Conservation (phyloP, 352 stramenopile genomes). For the Globisporangium cederbergense region DNA sequence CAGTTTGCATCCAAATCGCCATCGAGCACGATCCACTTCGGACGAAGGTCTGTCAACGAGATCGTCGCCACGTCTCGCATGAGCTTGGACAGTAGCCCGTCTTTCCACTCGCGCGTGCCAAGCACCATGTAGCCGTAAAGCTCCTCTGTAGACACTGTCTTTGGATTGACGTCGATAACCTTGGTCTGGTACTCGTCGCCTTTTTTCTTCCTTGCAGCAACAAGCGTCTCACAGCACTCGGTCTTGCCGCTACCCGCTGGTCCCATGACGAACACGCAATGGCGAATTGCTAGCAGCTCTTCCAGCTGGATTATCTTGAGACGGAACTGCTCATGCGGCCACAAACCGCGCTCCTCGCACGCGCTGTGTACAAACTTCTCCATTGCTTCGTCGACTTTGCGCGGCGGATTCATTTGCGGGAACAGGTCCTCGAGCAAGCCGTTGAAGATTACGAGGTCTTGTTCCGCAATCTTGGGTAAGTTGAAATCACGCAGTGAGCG, state of each 20-base stretch:
- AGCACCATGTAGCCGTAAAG: constrained; percentile 96
- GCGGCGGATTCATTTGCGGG: constrained; percentile 82
- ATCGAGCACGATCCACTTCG: constrained; percentile 97
- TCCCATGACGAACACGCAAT: constrained; percentile 96
- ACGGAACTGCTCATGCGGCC: constrained; percentile 91
- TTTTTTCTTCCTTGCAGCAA: constrained; percentile 72
- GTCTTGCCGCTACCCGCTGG: constrained; percentile 91
- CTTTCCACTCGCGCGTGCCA: constrained; percentile 93
- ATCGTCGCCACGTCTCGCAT: constrained; percentile 89
- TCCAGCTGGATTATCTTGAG: constrained; percentile 95
- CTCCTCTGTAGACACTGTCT: constrained; percentile 94
- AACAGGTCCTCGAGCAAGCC: constrained; percentile 93
- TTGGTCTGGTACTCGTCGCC: constrained; percentile 61
- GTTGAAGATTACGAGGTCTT: constrained; percentile 93
- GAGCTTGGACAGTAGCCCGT: constrained; percentile 92
- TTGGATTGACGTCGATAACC: constrained; percentile 92
- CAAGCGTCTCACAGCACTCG: constrained; percentile 91
- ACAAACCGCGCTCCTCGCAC: constrained; percentile 86
- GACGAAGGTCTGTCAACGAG: constrained; percentile 49
- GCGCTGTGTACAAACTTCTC: constrained; percentile 89
- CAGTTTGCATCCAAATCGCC: constrained; percentile 85
- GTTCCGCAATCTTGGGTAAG: constrained; percentile 93
- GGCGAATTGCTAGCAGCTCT: constrained; percentile 91
- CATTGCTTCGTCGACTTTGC: constrained; percentile 86
- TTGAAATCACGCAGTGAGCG: constrained; percentile 96